These are phyloP conservation scores for Teratosphaeria destructans DNA, from an alignment of 2,329 filamentous ascomycete species.

Conservation along the genomic window DNA sequence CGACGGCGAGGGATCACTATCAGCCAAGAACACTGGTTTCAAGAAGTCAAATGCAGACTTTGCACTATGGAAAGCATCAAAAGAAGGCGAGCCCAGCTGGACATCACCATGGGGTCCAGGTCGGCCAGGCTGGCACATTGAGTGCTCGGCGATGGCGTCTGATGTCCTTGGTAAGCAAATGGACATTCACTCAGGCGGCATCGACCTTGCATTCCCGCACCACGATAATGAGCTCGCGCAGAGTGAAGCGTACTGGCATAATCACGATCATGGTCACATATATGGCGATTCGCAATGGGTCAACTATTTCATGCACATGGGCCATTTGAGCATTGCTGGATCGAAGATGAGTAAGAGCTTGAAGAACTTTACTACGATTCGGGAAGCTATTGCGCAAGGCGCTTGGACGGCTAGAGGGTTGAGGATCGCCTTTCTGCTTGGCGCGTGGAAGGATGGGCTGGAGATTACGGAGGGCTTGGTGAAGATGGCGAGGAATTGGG, in stretches of 20 bases:
- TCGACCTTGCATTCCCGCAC: slow-evolving; percentile 84
- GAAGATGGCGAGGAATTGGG: slow-evolving; percentile 62
- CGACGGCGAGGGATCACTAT: slow-evolving; percentile 79
- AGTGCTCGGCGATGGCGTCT: slow-evolving; percentile 92
- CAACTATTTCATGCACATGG: slow-evolving; percentile 94
- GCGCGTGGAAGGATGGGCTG: slow-evolving; percentile 81
- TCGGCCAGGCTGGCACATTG: slow-evolving; percentile 91
- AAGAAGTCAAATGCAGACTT: slow-evolving; percentile 79
- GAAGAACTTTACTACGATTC: slow-evolving; percentile 92
- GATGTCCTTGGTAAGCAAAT: slow-evolving; percentile 75
- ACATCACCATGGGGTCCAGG: slow-evolving; percentile 77
- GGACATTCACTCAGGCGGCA: slow-evolving; percentile 87
- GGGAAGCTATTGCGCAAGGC: slow-evolving; percentile 60
- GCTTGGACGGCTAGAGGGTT: slow-evolving; percentile 70
- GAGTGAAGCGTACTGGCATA: slow-evolving; percentile 68
- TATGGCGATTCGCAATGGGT: slow-evolving; percentile 60
- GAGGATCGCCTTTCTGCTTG: slow-evolving; percentile 77
- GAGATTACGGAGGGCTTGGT: slow-evolving; percentile 82
- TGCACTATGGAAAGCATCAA: slow-evolving; percentile 86
- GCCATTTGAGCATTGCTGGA: slow-evolving; percentile 77
- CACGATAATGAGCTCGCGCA: slow-evolving; percentile 90
- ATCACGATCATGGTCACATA: background rate
- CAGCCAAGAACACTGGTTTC: slow-evolving; percentile 40
- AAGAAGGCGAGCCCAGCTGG: slow-evolving; percentile 87
- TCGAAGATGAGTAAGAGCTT: slow-evolving; percentile 94